Base-by-base conservation (phyloP, 176 grass and related monocot species). In the Cenchrus americanus region DNA sequence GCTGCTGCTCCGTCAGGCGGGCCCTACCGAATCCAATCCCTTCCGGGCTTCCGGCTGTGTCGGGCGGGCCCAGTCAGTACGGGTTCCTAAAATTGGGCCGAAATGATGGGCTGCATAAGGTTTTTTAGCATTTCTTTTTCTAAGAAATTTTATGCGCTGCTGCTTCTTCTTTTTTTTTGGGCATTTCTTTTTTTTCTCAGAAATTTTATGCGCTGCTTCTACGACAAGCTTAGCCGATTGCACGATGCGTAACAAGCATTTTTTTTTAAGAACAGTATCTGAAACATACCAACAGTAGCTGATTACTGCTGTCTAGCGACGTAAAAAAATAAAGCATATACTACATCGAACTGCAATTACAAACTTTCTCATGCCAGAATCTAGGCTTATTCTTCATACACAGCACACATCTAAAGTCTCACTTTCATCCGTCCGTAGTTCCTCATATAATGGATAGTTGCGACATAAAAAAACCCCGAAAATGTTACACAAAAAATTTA, bases 11-110 rank as follows among this genome's bases (percentile, higher is more conserved):
- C 50, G 18, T n/a, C 51, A 14, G 52, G 70, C 71, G 26, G 84
- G 84, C 67, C 84, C 84, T 58, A 86, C 77, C 47, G 70, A 73
- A 73, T 52, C 70, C 12, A 86, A 73, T 69, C 50, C 34, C 21
- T 54, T 24, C 19, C 30, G 21, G 2, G n/a, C 21, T 54, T 24
- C 19, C 30, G 21, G 2, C 34, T 37, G 34, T 4, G 34, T 2
- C 34, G 34, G 34, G 34, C 34, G 34, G 34, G 34, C 34, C 34
- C 34, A 37, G 3, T 37, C 34, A 37, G 3, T 37, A 37, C 34
- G 3, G 6, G 42, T 12, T n/a, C 66, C 43, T 18, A 21, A 21
- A 62, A 9, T 11, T 61, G n/a, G 58, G 58, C 58, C 21, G n/a
- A 60, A 23, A 60, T 23, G 58, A 7, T 7, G 53, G 53, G 53